Base-by-base conservation (phyloP, 2,329 filamentous ascomycete genomes). In the Hypomyces perniciosus region DNA sequence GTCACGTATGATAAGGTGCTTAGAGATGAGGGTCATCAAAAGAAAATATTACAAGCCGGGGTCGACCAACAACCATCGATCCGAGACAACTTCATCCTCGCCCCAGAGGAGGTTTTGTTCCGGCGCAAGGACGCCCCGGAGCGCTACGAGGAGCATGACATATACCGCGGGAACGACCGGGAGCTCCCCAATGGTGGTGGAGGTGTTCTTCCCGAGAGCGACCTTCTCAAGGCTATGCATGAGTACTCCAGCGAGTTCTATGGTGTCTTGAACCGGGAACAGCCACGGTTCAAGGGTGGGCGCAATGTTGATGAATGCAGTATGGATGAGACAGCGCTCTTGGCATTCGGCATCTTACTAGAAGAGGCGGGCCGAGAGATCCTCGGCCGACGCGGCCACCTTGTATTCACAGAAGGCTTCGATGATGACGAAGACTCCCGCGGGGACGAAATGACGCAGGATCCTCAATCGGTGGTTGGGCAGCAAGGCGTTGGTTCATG, bases 261-360 rank as follows among this genome's bases (percentile, higher is more conserved):
- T 67, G 72, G 72, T 37, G 68, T 68, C 7, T 64, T 72, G 49
- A 61, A 56, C 27, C 57, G 64, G 53, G 53, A 34, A 31, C 46
- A 27, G 44, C 29, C 54, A 58, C n/a, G 58, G 5, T 5, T 44
- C 20, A 27, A 41, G 6, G 44, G 55, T 31, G 51, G 56, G 6
- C 57, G 62, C 30, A 65, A 64, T 47, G 59, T 77, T 35, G 74
- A 80, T 53, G 75, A 80, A 62, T 65, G 76, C 56, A 87, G 81
- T 65, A 81, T 92, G 79, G 86, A 92, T 62, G 88, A 89, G 70
- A 89, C 86, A 10, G 87, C 87, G 4, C 72, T 92, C 52, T 70
- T 92, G 48, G 86, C 87, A 1, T 74, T 92, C 60, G 86, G 87
- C 1, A 81, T 92, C 44, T 66, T 92, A 51, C 70, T 91, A 39